Evolutionary conservation across 192 early-diverging fungal species (phyloP).

Genomic region (Dissophora globulifera): DNA sequence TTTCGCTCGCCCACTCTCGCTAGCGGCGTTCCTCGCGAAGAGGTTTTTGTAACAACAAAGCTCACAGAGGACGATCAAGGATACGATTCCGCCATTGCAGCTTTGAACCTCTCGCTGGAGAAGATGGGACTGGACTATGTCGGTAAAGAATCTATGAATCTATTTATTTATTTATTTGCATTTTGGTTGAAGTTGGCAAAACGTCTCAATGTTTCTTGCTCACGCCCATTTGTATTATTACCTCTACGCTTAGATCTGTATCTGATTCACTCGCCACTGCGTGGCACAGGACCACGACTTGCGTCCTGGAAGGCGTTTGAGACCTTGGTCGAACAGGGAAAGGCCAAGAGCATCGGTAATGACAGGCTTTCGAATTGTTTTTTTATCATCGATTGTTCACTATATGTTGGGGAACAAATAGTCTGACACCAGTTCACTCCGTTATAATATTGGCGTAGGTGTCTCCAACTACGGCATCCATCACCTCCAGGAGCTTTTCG

Average conservation of each 20-base stretch:
- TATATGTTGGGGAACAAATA: no score
- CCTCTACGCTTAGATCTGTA: constrained; percentile 56
- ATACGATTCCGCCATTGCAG: constrained; percentile 58
- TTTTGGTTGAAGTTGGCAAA: no score
- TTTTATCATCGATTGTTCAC: no score
- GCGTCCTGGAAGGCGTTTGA: constrained; percentile 65
- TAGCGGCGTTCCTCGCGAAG: constrained; percentile 57
- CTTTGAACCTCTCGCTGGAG: constrained; percentile 60
- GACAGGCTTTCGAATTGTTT: not conserved
- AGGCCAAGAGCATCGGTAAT: constrained; percentile 63
- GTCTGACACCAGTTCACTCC: no score
- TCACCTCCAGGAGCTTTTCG: constrained; percentile 63
- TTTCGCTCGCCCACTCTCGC: no score
- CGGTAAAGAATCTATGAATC: constrained; percentile 42
- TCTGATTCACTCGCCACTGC: constrained; percentile 67
- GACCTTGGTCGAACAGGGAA: constrained; percentile 57
- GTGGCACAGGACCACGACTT: constrained; percentile 55
- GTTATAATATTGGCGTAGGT: constrained; percentile 28
- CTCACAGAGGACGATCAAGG: constrained; percentile 67
- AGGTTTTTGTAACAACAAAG: constrained; percentile 76
- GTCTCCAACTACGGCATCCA: constrained; percentile 67
- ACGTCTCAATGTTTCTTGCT: no score
- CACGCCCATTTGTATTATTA: not conserved
- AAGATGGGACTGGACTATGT: constrained; percentile 66
- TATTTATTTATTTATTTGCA: no score